Base-by-base conservation (phyloP, 371 early-diverging fungal genomes). In the Encephalitozoon romaleae region DNA sequence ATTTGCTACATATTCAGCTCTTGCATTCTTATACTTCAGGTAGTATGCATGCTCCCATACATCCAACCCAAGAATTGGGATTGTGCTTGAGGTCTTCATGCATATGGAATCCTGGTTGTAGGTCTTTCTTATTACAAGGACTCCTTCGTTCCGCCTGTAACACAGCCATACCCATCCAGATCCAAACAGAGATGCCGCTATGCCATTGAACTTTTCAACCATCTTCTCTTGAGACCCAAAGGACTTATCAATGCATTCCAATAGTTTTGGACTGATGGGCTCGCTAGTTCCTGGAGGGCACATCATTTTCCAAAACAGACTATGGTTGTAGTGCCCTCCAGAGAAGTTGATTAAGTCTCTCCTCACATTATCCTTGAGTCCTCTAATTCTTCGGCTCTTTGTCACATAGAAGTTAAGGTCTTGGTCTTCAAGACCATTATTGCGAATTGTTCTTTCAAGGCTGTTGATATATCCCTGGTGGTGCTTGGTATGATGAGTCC, bases 31-130 rank as follows among this genome's bases (percentile, higher is more conserved):
- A 88, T 94, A 95, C 85, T 95, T 92, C 75, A 96, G 86, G 83
- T 96, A 96, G 87, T 94, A 96, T 32, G 95, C 90, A 79, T 95
- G 96, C 86, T 94, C 96, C 96, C 96, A 95, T 9, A 94, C 94
- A 87, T 96, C 97, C 75, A 93, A 84, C 45, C 93, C 94, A 67
- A 96, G 87, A 47, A 96, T 84, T 49, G 95, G 95, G 51, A 90
- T 86, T 67, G 87, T 83, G 15, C 87, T 89, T 70, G 84, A 79
- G 28, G 87, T 73, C 41, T 72, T 72, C 45, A 87, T 85, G 72
- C 92, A 85, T 55, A 93, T 93, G 86, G 93, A 81, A 69, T 86
- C 93, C 87, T 96, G 97, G 88, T 96, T 94, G 55, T 91, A 78
- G 18, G 92, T 92, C 28, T 93, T 91, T 51, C 88, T 88, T 53